These are phyloP conservation scores for Triangularia verruculosa DNA, from an alignment of 2,329 filamentous ascomycete genomes.

Conservation along the genomic window DNA sequence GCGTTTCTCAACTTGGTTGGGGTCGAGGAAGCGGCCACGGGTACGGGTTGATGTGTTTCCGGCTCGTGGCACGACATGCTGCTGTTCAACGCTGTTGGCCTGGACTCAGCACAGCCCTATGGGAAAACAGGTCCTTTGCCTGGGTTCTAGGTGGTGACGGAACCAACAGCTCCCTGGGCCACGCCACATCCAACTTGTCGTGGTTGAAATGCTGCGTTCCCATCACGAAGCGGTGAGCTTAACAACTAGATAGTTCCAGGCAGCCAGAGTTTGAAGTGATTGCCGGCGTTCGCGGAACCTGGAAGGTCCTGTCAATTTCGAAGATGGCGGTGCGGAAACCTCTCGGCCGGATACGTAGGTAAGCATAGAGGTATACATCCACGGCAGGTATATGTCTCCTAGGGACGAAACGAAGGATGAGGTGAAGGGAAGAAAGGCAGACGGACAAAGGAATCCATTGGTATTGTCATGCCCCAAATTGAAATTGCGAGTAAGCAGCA, in stretches of 20 bases:
- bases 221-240: not conserved
- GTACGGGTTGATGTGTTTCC: constrained; percentile 1
- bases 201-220: not conserved
- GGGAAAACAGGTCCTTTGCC: not conserved
- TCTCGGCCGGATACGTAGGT: not conserved
- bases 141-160: not conserved
- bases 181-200: not conserved
- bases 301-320: not conserved
- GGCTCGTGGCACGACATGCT: not conserved
- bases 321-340: not conserved
- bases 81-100: not conserved
- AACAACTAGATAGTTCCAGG: not conserved
- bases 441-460: not conserved
- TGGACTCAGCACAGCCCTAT: not conserved
- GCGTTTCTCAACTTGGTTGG: not conserved
- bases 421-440: not conserved
- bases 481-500: too few relatives aligned
- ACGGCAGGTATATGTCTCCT: not conserved
- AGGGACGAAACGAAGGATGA: not conserved
- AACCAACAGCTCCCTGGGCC: not conserved
- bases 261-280: not conserved
- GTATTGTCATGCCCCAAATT: not conserved
- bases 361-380: not conserved
- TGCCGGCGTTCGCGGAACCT: not conserved
- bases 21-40: not conserved